phyloP scores from a whole-genome alignment of 2,329 filamentous ascomycete species.

The Chaetomium globosum region DNA sequence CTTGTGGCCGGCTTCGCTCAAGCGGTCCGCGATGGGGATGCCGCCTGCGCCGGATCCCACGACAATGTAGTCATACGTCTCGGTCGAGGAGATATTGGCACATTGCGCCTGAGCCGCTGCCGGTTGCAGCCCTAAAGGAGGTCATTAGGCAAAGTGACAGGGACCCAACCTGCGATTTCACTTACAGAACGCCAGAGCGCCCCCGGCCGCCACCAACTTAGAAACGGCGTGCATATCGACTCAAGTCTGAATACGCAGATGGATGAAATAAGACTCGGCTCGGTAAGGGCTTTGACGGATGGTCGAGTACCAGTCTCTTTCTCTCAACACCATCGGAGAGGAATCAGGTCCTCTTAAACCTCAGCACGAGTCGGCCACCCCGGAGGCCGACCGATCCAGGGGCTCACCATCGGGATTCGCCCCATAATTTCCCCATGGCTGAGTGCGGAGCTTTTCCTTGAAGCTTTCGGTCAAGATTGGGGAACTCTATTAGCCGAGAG shows the following conservation, averaged over 20 bases:
- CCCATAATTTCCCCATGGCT: slow-evolving; percentile 33
- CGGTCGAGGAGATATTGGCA: slow-evolving; percentile 27
- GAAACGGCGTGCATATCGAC: slow-evolving; percentile 26
- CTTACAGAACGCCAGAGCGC: slow-evolving; percentile 25
- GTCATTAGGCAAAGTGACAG: neutral
- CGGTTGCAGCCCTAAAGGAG: slow-evolving; percentile 23
- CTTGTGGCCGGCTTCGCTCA: slow-evolving; percentile 65
- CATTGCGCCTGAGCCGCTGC: slow-evolving; percentile 25
- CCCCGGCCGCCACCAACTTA: slow-evolving; percentile 20
- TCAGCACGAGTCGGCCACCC: neutral
- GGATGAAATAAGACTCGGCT: neutral
- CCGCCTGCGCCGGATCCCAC: slow-evolving; percentile 64
- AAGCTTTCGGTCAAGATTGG: slow-evolving; percentile 10
- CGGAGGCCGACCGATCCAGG: neutral
- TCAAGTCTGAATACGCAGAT: neutral
- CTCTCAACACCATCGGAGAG: neutral
- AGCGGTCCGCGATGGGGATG: slow-evolving; percentile 61
- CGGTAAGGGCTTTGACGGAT: neutral
- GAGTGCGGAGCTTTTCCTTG: slow-evolving; percentile 29
- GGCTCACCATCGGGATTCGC: slow-evolving; percentile 3
- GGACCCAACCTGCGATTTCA: neutral
- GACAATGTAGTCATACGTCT: slow-evolving; percentile 64
- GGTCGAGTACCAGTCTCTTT: neutral
- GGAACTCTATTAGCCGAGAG: slow-evolving; percentile 30
- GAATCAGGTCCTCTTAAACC: slow-evolving; percentile 3